Percentiles rank a stretch among this genome's conserved stretches.
phyloP scores from a whole-genome alignment of 768 basidiomycete species.

The Pleurotus citrinopileatus region DNA sequence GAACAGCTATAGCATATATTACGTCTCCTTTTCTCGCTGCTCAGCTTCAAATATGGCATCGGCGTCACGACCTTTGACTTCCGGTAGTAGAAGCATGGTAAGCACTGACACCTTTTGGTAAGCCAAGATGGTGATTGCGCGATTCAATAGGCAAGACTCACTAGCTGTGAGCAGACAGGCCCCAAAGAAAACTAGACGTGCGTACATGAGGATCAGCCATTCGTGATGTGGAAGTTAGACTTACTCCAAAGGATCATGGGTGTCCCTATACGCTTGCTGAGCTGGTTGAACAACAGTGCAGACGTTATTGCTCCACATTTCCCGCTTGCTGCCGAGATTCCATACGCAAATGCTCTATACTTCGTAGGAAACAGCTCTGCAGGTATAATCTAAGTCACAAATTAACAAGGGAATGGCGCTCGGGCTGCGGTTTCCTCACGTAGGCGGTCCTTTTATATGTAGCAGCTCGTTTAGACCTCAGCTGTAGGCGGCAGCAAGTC shows the following conservation, averaged over 20 bases:
- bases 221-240: constrained; percentile 23
- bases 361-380: constrained; percentile 68
- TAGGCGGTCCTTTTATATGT: not conserved
- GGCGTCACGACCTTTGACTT: constrained; percentile 1
- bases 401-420: too few relatives aligned
- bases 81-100: not conserved
- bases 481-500: not conserved
- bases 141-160: not conserved
- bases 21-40: not conserved
- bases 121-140: not conserved
- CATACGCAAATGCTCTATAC: constrained; percentile 71
- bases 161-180: constrained; percentile 57
- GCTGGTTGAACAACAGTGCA: constrained; percentile 66
- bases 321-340: constrained; percentile 69
- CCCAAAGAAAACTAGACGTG: constrained; percentile 58
- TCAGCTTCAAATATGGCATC: constrained; percentile 2
- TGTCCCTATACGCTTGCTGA: constrained; percentile 60
- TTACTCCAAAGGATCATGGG: constrained; percentile 69
- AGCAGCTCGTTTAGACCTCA: not conserved
- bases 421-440: not conserved
- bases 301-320: constrained; percentile 78
- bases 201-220: constrained; percentile 4
- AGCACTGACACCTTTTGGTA: not conserved
- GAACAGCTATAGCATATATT: too few relatives aligned
- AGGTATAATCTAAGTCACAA: not conserved